These are phyloP conservation scores for Dichotomocladium elegans DNA, from an alignment of 371 early-diverging fungal genomes.

Conservation along the genomic window DNA sequence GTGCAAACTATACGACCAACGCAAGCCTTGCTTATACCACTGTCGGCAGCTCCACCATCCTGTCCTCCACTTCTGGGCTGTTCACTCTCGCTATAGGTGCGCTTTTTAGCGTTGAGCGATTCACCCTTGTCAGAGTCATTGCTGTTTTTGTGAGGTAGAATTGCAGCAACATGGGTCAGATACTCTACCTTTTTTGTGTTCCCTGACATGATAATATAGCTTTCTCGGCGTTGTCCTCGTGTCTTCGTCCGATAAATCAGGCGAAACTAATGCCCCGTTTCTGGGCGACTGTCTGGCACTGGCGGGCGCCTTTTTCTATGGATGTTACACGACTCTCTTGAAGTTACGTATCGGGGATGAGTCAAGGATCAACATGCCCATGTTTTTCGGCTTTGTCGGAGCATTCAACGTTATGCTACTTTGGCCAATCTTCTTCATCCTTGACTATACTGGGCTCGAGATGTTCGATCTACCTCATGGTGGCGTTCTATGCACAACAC, in stretches of 20 bases:
- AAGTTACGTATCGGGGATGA: constrained; percentile 72
- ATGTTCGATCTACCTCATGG: constrained; percentile 61
- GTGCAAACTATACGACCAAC: constrained; percentile 74
- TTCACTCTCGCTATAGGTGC: constrained; percentile 77
- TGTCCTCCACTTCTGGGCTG: constrained; percentile 72
- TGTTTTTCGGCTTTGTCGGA: constrained; percentile 85
- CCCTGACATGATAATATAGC: constrained; percentile 21
- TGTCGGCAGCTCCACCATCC: constrained; percentile 80
- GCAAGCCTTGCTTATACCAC: constrained; percentile 75
- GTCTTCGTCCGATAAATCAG: constrained; percentile 33
- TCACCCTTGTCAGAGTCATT: constrained; percentile 49
- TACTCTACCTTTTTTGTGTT: background rate
- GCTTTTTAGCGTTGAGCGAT: constrained; percentile 54
- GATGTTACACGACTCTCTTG: constrained; percentile 73
- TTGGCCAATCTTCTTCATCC: constrained; percentile 66
- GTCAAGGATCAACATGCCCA: constrained; percentile 68
- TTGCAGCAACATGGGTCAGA: constrained; percentile 18
- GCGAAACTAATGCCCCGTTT: constrained; percentile 4
- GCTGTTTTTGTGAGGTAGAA: constrained; percentile 58
- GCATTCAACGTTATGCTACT: constrained; percentile 65
- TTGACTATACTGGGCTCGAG: constrained; percentile 67
- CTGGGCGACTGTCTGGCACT: constrained; percentile 73
- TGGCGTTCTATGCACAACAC: constrained; percentile 51
- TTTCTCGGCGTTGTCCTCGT: constrained; percentile 60
- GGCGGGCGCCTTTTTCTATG: constrained; percentile 74